These are phyloP conservation scores for Jamesozyma spencerorum DNA, from an alignment of 805 yeast genomes.

Conservation along the genomic window DNA sequence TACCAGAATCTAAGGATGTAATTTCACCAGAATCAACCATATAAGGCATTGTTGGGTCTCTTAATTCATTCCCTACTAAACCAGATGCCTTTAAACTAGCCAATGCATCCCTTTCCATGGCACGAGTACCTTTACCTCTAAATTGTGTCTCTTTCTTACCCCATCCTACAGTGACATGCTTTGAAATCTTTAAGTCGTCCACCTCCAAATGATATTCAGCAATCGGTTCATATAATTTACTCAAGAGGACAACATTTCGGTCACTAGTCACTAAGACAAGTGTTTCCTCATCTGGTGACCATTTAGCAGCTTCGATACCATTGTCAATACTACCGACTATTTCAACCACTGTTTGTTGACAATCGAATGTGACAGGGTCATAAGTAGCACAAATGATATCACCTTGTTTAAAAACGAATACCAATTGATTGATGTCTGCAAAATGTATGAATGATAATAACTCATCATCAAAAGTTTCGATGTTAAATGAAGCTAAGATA, in stretches of 20 bases:
- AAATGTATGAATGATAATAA: constrained; percentile 57
- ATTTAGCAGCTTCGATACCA: constrained; percentile 60
- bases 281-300: constrained; percentile 92
- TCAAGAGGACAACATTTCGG: constrained; percentile 52
- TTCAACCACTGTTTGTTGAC: constrained; percentile 48
- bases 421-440: constrained; percentile 55
- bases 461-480: constrained; percentile 32
- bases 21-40: constrained; percentile 60
- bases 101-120: constrained; percentile 52
- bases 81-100: constrained; percentile 48
- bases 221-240: constrained; percentile 72
- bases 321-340: constrained; percentile 79
- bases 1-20: constrained; percentile 44
- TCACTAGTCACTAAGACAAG: constrained; percentile 59
- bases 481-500: constrained; percentile 53
- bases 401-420: constrained; percentile 64
- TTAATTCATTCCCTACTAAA: constrained; percentile 52
- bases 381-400: constrained; percentile 63
- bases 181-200: constrained; percentile 57
- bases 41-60: constrained; percentile 85
- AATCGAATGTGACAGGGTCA: constrained; percentile 37
- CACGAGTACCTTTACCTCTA: constrained; percentile 85
- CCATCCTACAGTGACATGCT: constrained; percentile 97
- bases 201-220: constrained; percentile 50
- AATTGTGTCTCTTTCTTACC: constrained; percentile 96